Base-by-base conservation (phyloP, 345 rosid species). In the Psidium friedrichsthalianum region DNA sequence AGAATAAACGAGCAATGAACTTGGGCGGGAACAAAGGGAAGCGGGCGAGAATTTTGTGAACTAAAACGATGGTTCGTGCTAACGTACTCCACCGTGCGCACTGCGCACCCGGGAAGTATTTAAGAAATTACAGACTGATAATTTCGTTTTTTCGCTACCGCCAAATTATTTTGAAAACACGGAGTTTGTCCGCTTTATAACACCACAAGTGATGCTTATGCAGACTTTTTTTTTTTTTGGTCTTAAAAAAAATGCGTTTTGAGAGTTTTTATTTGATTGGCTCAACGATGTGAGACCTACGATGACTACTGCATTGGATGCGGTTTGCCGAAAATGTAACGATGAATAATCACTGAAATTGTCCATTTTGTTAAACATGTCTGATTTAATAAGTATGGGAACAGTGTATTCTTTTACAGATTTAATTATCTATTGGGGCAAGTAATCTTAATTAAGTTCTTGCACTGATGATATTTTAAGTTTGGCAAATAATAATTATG, bases 341-440 rank as follows among this genome's bases (percentile, higher is more conserved):
- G 12, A 32, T 16, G 21, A 1, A 1, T 2, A 51, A 1, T 3
- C 1, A 2, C 0, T 3, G 11, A 64, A 64, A 64, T 64, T 16
- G 0, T 1, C 9, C 4, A 32, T 8, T 64, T 16, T 18, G 11
- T 64, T 16, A 3, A 3, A 32, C 0, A 32, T 8, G 16, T 61
- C 11, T 0, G 14, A 5, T n/a, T n/a, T n/a, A n/a, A 58, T 8
- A 0, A 3, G 8, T 0, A 27, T 14, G 14, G 6, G 5, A 27
- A 61, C 13, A 27, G 21, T 27, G 0, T 6, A 59, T 3, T 27
- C 20, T 59, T 13, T 59, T n/a, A 5, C 27, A 59, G 27, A 61
- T 27, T 61, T 61, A 14, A 27, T n/a, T 20, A 8, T 61, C 40
- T 29, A 14, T 61, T 14, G 29, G 40, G 6, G 21, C 69, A n/a